Evolutionary conservation across 805 yeast genomes (phyloP).

Genomic region (Metschnikowia santaceciliae): DNA sequence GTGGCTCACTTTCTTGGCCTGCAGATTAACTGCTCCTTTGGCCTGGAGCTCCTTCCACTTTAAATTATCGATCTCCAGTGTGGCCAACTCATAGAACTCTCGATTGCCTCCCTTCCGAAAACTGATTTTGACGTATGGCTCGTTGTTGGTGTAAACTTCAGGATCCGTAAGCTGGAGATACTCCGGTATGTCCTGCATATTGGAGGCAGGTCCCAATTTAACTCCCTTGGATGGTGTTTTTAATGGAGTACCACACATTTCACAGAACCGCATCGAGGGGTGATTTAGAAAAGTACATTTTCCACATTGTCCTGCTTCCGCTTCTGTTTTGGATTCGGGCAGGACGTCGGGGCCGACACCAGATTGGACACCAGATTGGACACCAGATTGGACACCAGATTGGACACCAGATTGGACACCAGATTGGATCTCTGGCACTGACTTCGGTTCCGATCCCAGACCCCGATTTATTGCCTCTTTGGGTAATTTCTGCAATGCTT

Average conservation of each 20-base stretch:
- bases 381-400: too few species aligned
- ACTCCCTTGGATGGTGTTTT: neutral
- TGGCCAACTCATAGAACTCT: slow-evolving; percentile 44
- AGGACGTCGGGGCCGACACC: neutral
- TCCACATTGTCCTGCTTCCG: slow-evolving; percentile 37
- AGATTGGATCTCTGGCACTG: too few species aligned
- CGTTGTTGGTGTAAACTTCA: slow-evolving; percentile 31
- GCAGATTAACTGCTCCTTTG: slow-evolving; percentile 21
- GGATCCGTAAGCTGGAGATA: slow-evolving; percentile 26
- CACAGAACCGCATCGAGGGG: slow-evolving; percentile 73
- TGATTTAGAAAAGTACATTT: slow-evolving; percentile 81
- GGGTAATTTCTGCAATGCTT: neutral
- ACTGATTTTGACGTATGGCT: slow-evolving; percentile 58
- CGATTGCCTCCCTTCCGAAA: slow-evolving; percentile 70
- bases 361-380: neutral
- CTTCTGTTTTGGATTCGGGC: too few species aligned
- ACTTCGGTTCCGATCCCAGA: too few species aligned
- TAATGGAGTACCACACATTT: slow-evolving; percentile 68
- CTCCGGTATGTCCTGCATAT: slow-evolving; percentile 8
- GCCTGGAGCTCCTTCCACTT: slow-evolving; percentile 45
- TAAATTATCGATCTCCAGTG: slow-evolving; percentile 40
- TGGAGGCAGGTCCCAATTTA: neutral
- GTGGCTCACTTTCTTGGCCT: slow-evolving; percentile 20
- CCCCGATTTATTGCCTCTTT: too few species aligned
- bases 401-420: neutral